Percentiles rank a stretch among this genome's conserved stretches.
Conservation (phyloP, 306 rosid species). For the Cucumis melo region DNA sequence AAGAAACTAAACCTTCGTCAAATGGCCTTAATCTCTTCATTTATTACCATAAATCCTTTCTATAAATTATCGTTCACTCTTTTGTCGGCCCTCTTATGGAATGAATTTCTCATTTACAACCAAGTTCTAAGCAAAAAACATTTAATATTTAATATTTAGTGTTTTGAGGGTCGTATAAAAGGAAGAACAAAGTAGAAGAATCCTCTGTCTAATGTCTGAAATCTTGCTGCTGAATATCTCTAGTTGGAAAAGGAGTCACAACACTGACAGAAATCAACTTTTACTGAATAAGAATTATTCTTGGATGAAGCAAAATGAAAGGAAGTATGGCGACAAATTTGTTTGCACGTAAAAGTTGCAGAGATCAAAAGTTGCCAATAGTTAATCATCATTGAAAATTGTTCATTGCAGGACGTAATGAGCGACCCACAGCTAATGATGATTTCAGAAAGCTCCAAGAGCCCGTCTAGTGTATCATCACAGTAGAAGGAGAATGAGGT, state of each 20-base stretch:
- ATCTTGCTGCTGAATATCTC: background rate
- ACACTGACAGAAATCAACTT: background rate
- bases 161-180: background rate
- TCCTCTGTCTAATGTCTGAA: background rate
- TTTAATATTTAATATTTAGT: background rate
- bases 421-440: conserved; percentile 22
- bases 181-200: background rate
- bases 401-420: conserved; percentile 36
- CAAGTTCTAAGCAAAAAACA: background rate
- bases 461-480: conserved; percentile 26
- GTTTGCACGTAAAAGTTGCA: background rate
- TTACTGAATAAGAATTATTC: background rate
- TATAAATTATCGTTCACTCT: background rate
- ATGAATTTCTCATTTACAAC: background rate
- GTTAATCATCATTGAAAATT: background rate
- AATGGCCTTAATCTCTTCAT: no score
- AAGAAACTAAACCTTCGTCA: no score
- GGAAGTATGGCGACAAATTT: background rate
- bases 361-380: background rate
- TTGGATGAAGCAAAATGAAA: background rate
- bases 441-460: conserved; percentile 24
- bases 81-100: background rate
- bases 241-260: background rate
- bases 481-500: conserved; percentile 18
- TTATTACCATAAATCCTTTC: background rate